phyloP scores from a whole-genome alignment of 768 basidiomycete species.

The Panus rudis region DNA sequence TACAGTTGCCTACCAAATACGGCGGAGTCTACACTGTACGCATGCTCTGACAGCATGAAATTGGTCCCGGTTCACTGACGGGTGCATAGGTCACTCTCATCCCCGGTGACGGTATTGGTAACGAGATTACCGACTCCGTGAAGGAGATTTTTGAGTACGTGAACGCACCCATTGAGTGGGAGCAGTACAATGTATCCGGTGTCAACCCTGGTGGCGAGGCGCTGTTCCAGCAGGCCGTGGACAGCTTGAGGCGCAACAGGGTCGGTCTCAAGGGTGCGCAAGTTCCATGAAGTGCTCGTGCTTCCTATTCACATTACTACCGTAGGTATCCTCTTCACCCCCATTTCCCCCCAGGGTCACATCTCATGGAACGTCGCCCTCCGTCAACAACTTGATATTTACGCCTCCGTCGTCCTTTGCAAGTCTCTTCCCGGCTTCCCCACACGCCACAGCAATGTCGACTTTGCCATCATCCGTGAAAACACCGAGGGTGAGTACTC shows the following conservation, averaged over 20 bases:
- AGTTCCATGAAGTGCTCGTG: not conserved
- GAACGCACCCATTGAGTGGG: conserved; percentile 99
- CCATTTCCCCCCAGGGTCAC: conserved; percentile 92
- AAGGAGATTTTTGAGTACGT: conserved; percentile 98
- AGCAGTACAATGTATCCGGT: conserved; percentile 96
- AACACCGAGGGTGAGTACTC: conserved; percentile 99
- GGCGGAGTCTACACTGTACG: conserved; percentile 88
- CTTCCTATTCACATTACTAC: not conserved
- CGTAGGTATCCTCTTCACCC: conserved; percentile 95
- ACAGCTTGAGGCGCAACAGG: conserved; percentile 93
- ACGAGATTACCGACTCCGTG: conserved; percentile 95
- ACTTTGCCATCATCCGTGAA: conserved; percentile 99
- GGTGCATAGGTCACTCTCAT: conserved; percentile 81
- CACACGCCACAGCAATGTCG: conserved; percentile 93
- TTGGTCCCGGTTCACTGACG: conserved; percentile 13
- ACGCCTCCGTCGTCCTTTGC: conserved; percentile 97
- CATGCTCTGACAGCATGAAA: conserved; percentile 7
- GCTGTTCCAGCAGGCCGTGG: conserved; percentile 97
- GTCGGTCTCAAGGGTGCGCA: conserved; percentile 90
- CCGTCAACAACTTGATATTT: conserved; percentile 99
- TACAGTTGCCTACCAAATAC: conserved; percentile 81
- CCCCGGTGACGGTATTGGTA: conserved; percentile 96
- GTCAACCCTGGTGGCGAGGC: conserved; percentile 91
- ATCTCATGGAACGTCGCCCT: conserved; percentile 99
- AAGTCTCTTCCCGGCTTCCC: conserved; percentile 95